These are phyloP conservation scores for Quercus lobata DNA, from an alignment of 331 rosid genomes.

Conservation along the genomic window DNA sequence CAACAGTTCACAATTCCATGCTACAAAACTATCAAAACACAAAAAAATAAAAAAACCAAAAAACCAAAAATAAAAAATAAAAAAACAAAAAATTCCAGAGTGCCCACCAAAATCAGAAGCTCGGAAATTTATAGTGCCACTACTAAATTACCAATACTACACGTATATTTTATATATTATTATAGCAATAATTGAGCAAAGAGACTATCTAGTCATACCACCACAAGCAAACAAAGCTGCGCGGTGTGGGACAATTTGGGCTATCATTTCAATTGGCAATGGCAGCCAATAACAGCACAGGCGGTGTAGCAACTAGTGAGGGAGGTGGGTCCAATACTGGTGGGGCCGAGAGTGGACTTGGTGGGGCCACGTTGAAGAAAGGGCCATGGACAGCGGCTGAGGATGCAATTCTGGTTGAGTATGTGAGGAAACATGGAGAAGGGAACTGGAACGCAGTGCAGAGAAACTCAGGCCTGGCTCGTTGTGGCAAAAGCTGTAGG, in stretches of 20 bases:
- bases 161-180: neutral
- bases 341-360: slow-evolving; percentile 5
- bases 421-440: slow-evolving; percentile 79
- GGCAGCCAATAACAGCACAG: slow-evolving; percentile 9
- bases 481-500: slow-evolving; percentile 92
- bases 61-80: neutral
- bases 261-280: slow-evolving; percentile 7
- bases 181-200: neutral
- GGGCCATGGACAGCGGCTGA: slow-evolving; percentile 91
- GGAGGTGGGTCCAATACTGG: slow-evolving; percentile 19
- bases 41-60: too few relatives aligned
- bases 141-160: neutral
- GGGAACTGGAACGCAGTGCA: slow-evolving; percentile 93
- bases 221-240: neutral
- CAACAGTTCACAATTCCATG: too few relatives aligned
- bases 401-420: slow-evolving; percentile 69
- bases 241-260: neutral
- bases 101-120: neutral
- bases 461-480: slow-evolving; percentile 64
- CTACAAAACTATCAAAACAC: too few relatives aligned
- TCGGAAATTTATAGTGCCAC: neutral
- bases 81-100: neutral
- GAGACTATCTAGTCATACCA: neutral
- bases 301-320: slow-evolving; percentile 16
- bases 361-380: slow-evolving; percentile 44